A percentile compares a stretch with the other conserved stretches of the same genome.
Conservation (phyloP, 2,329 filamentous ascomycete species). For the Parastagonospora nodorum region DNA sequence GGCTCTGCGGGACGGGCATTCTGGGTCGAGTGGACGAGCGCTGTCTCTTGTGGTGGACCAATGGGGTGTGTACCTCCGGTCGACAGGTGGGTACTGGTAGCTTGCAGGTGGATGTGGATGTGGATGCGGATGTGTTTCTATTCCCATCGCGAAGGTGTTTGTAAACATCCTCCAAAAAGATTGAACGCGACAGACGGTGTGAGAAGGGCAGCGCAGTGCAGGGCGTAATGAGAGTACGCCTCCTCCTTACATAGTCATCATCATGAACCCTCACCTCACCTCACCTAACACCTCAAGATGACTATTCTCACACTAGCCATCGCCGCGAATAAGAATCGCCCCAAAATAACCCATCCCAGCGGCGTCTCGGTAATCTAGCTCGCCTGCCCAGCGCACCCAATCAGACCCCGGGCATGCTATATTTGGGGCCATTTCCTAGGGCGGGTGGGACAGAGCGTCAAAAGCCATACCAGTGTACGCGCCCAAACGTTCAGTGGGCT, state of each 20-base stretch:
- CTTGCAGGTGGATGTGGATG: no score
- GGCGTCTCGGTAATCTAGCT: slow-evolving; percentile 21
- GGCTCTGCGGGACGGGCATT: slow-evolving; percentile 31
- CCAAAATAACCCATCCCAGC: background rate
- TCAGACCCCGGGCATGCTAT: slow-evolving; percentile 14
- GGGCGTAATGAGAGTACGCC: no score
- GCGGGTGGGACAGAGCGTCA: slow-evolving; percentile 10
- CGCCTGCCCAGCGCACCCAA: slow-evolving; percentile 15
- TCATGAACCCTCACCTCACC: no score
- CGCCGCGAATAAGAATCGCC: no score
- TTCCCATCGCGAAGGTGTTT: no score
- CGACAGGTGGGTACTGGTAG: background rate
- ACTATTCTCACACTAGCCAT: no score
- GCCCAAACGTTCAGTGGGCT: background rate
- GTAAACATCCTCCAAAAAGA: no score
- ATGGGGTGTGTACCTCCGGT: background rate
- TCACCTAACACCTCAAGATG: no score
- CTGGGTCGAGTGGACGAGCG: background rate
- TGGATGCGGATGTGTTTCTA: no score
- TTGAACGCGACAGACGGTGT: no score
- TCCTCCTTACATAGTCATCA: no score
- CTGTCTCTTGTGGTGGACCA: slow-evolving; percentile 34
- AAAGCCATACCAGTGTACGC: background rate
- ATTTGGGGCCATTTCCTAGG: slow-evolving; percentile 22
- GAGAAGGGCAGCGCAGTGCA: no score